Evolutionary conservation across 352 stramenopile genomes (phyloP).

Genomic region (Saprolegnia diclina): DNA sequence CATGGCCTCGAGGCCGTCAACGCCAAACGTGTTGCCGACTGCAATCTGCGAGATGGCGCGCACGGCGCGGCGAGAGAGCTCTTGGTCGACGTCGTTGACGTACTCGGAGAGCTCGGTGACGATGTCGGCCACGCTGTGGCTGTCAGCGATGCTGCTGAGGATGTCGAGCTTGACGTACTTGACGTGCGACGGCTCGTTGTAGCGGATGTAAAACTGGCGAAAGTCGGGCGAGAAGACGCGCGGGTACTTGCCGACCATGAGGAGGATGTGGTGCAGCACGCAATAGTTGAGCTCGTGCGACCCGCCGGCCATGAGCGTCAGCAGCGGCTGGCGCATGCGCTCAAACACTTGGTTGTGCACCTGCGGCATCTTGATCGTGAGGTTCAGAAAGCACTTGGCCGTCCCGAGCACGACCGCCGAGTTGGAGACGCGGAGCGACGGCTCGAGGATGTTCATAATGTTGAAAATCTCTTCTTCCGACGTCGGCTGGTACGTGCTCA

Average conservation of each 20-base stretch:
- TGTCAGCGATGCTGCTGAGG: slow-evolving; percentile 92
- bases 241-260: slow-evolving; percentile 92
- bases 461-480: slow-evolving; percentile 95
- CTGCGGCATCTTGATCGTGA: slow-evolving; percentile 90
- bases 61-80: slow-evolving; percentile 90
- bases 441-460: slow-evolving; percentile 98
- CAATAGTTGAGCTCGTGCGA: slow-evolving; percentile 92
- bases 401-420: slow-evolving; percentile 94
- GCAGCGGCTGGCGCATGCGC: slow-evolving; percentile 92
- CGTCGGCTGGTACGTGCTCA: slow-evolving; percentile 91
- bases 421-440: slow-evolving; percentile 94
- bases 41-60: slow-evolving; percentile 92
- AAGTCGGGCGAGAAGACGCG: slow-evolving; percentile 97
- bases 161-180: slow-evolving; percentile 98
- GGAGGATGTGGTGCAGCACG: slow-evolving; percentile 95
- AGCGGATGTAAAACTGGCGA: slow-evolving; percentile 96
- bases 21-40: slow-evolving; percentile 66
- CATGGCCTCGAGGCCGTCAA: slow-evolving; percentile 51
- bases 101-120: slow-evolving; percentile 97
- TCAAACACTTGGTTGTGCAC: slow-evolving; percentile 86
- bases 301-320: slow-evolving; percentile 96
- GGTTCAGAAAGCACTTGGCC: slow-evolving; percentile 96
- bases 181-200: slow-evolving; percentile 97
- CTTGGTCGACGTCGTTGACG: slow-evolving; percentile 91
- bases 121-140: slow-evolving; percentile 93